Evolutionary conservation across 306 rosid genomes (phyloP).

Genomic region (Cotoneaster glaucophyllus): DNA sequence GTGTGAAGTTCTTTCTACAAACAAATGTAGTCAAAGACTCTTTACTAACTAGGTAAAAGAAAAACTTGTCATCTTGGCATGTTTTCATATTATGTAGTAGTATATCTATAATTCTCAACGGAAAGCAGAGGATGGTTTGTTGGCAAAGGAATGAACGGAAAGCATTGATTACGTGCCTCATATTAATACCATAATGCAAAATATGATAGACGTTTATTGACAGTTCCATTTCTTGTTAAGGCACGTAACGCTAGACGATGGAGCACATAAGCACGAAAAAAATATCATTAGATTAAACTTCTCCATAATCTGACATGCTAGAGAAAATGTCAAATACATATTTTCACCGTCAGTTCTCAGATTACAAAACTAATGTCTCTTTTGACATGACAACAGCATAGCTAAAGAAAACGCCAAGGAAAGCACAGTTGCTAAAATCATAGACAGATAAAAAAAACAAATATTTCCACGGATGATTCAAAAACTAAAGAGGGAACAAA

Average conservation of each 20-base stretch:
- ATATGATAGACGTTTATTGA: too few species aligned
- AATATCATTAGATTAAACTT: too few species aligned
- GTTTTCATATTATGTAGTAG: neutral
- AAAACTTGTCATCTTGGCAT: neutral
- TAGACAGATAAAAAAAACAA: neutral
- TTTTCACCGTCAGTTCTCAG: neutral
- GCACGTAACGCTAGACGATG: too few species aligned
- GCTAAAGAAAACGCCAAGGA: neutral
- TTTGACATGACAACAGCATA: neutral
- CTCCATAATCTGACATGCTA: neutral
- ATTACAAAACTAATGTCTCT: neutral
- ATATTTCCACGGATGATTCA: neutral
- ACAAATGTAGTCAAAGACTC: too few species aligned
- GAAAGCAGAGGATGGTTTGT: slow-evolving; percentile 1
- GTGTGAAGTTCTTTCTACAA: too few species aligned
- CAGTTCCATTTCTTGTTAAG: too few species aligned
- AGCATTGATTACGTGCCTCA: neutral
- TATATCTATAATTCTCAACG: neutral
- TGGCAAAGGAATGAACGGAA: neutral
- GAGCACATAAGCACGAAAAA: too few species aligned
- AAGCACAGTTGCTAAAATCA: neutral
- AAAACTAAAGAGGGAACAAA: neutral
- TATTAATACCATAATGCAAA: too few species aligned
- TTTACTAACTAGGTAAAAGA: too few species aligned
- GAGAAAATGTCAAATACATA: neutral